Conservation (phyloP, 192 early-diverging fungal genomes). For the Podila minutissima region DNA sequence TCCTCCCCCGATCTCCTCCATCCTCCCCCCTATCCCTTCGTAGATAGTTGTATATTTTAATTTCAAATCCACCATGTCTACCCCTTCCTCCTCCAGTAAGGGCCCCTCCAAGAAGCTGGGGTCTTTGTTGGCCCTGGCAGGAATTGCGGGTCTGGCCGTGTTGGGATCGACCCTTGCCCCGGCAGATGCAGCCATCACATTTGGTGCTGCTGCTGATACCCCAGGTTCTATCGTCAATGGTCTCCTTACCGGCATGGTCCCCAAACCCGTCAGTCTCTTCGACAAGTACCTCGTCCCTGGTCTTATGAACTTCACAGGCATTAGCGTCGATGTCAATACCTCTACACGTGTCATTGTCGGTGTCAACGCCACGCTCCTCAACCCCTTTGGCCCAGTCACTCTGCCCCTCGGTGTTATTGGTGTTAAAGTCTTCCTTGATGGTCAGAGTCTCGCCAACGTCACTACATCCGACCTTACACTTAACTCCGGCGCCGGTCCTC, state of each 20-base stretch:
- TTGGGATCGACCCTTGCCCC: slow-evolving; percentile 29
- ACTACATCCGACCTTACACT: slow-evolving; percentile 23
- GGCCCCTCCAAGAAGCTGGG: slow-evolving; percentile 7
- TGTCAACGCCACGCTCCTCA: slow-evolving; percentile 23
- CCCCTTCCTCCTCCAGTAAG: neutral
- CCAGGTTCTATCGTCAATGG: slow-evolving; percentile 40
- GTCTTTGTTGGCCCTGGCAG: slow-evolving; percentile 35
- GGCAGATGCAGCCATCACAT: slow-evolving; percentile 36
- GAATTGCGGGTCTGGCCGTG: slow-evolving; percentile 31
- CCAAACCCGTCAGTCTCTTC: slow-evolving; percentile 33
- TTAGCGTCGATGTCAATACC: slow-evolving; percentile 11
- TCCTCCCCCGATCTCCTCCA: slow-evolving; percentile 11
- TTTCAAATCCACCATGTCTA: neutral
- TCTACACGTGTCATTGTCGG: slow-evolving; percentile 29
- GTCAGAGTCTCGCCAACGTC: slow-evolving; percentile 28
- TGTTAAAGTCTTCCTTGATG: slow-evolving; percentile 20
- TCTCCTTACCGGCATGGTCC: slow-evolving; percentile 28
- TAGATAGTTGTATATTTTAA: neutral
- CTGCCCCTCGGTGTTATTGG: slow-evolving; percentile 28
- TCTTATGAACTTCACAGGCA: slow-evolving; percentile 38
- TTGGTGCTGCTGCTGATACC: slow-evolving; percentile 23
- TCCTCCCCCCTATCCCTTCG: neutral
- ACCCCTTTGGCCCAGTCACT: slow-evolving; percentile 21
- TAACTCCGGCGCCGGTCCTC: slow-evolving; percentile 14
- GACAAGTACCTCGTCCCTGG: slow-evolving; percentile 47